These are phyloP conservation scores for Coniella vitis DNA, from an alignment of 2,329 filamentous ascomycete species.

Conservation along the genomic window DNA sequence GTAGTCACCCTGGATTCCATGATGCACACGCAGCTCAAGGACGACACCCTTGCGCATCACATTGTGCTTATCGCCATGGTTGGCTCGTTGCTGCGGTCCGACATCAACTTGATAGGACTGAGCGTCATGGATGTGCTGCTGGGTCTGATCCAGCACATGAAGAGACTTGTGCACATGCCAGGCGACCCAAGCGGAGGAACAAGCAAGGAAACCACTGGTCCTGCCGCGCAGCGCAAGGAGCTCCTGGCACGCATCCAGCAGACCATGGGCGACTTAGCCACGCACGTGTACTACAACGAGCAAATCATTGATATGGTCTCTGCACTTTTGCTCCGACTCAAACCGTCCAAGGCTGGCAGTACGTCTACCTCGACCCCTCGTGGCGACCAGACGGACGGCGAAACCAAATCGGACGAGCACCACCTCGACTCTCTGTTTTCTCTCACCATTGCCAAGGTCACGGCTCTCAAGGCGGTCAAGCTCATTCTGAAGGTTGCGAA, in stretches of 20 bases:
- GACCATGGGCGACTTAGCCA: slow-evolving; percentile 86
- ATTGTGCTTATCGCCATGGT: slow-evolving; percentile 71
- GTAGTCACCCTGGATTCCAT: slow-evolving; percentile 75
- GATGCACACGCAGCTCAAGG: slow-evolving; percentile 58
- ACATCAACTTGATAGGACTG: slow-evolving; percentile 88
- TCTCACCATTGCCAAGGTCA: slow-evolving; percentile 47
- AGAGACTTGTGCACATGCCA: slow-evolving; percentile 64
- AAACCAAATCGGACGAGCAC: slow-evolving; percentile 31
- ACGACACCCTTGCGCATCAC: slow-evolving; percentile 67
- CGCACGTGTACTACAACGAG: slow-evolving; percentile 93
- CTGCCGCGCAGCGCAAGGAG: slow-evolving; percentile 48
- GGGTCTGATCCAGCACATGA: slow-evolving; percentile 76
- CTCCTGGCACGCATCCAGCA: slow-evolving; percentile 66
- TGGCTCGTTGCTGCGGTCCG: slow-evolving; percentile 74
- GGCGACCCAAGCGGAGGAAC: slow-evolving; percentile 29
- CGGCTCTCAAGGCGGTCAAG: slow-evolving; percentile 73
- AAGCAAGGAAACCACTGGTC: slow-evolving; percentile 23
- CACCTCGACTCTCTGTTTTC: slow-evolving; percentile 47
- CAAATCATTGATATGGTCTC: slow-evolving; percentile 93
- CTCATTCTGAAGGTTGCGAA: slow-evolving; percentile 79
- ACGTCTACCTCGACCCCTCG: slow-evolving; percentile 34
- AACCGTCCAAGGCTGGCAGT: slow-evolving; percentile 48
- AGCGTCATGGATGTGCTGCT: slow-evolving; percentile 94
- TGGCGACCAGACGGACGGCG: slow-evolving; percentile 42
- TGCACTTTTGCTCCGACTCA: slow-evolving; percentile 70